These are phyloP conservation scores for Kandelia obovata DNA, from an alignment of 345 rosid species.

Conservation along the genomic window DNA sequence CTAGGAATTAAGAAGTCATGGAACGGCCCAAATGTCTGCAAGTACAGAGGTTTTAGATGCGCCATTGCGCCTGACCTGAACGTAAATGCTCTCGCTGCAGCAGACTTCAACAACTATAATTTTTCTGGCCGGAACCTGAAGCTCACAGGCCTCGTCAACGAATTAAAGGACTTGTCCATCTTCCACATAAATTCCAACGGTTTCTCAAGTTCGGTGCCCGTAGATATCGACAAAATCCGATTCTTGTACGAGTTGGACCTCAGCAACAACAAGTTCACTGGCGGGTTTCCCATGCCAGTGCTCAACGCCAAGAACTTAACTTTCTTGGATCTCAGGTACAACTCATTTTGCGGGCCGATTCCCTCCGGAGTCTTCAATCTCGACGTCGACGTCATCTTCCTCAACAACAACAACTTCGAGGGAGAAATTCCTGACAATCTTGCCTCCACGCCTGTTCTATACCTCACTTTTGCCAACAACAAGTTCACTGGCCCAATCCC, in stretches of 20 bases:
- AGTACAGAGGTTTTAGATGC: slow-evolving; percentile 39
- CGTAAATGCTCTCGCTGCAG: slow-evolving; percentile 25
- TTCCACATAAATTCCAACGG: slow-evolving; percentile 53
- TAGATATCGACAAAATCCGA: background rate
- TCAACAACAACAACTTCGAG: slow-evolving; percentile 48
- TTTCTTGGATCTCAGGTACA: slow-evolving; percentile 56
- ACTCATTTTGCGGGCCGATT: slow-evolving; percentile 32
- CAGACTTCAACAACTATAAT: slow-evolving; percentile 40
- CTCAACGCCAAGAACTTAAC: slow-evolving; percentile 27
- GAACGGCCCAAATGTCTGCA: slow-evolving; percentile 25
- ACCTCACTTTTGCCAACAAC: slow-evolving; percentile 60
- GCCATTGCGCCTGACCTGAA: slow-evolving; percentile 20
- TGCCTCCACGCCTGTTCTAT: slow-evolving; percentile 39
- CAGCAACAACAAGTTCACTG: slow-evolving; percentile 45
- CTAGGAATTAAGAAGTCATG: slow-evolving; percentile 13
- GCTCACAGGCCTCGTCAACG: slow-evolving; percentile 24
- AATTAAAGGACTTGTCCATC: slow-evolving; percentile 39
- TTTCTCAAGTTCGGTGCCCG: slow-evolving; percentile 28
- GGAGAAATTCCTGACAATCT: slow-evolving; percentile 39
- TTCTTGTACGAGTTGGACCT: slow-evolving; percentile 52
- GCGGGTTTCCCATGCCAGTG: slow-evolving; percentile 36
- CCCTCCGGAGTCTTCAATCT: slow-evolving; percentile 34
- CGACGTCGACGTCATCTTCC: slow-evolving; percentile 49
- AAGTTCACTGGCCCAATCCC: slow-evolving; percentile 47
- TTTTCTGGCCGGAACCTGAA: slow-evolving; percentile 21